Percentiles rank a stretch among this genome's conserved stretches.
phyloP scores from a whole-genome alignment of 495 filamentous ascomycete species.

The Recurvomyces mirabilis region DNA sequence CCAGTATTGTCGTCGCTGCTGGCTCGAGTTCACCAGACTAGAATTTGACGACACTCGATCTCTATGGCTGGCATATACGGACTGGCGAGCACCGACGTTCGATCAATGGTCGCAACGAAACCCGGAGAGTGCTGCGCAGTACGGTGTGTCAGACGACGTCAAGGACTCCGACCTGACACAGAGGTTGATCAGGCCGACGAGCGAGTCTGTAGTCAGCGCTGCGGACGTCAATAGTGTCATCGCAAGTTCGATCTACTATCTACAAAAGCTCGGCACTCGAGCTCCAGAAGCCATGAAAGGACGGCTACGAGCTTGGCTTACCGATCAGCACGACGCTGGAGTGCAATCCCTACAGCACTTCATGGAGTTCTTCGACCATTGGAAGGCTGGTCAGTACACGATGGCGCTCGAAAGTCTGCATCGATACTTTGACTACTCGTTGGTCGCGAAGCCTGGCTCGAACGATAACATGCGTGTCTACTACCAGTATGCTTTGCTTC shows the following conservation, averaged over 20 bases:
- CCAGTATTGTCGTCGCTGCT: slow-evolving; percentile 64
- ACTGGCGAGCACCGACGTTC: slow-evolving; percentile 66
- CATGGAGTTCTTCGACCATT: slow-evolving; percentile 64
- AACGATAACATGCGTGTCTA: slow-evolving; percentile 76
- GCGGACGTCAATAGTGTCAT: slow-evolving; percentile 14
- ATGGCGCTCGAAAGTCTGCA: slow-evolving; percentile 84
- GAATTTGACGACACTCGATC: slow-evolving; percentile 65
- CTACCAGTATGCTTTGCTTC: slow-evolving; percentile 94
- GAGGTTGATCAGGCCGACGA: background rate
- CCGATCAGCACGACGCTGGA: slow-evolving; percentile 3
- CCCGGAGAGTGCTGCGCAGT: slow-evolving; percentile 5
- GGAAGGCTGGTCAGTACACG: slow-evolving; percentile 82
- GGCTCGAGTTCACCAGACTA: slow-evolving; percentile 67
- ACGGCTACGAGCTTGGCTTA: slow-evolving; percentile 9
- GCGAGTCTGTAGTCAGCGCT: background rate
- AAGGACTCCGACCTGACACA: background rate
- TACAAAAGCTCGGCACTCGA: slow-evolving; percentile 18
- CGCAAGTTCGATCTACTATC: slow-evolving; percentile 10
- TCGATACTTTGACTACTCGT: slow-evolving; percentile 80
- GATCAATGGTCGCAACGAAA: slow-evolving; percentile 49
- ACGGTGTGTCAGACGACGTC: background rate
- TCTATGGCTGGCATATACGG: slow-evolving; percentile 70
- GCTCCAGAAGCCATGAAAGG: slow-evolving; percentile 2
- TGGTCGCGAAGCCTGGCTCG: slow-evolving; percentile 2
- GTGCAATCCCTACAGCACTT: slow-evolving; percentile 19